These are phyloP conservation scores for Tagetes erecta DNA, from an alignment of 129 eudicot genomes.

Conservation along the genomic window DNA sequence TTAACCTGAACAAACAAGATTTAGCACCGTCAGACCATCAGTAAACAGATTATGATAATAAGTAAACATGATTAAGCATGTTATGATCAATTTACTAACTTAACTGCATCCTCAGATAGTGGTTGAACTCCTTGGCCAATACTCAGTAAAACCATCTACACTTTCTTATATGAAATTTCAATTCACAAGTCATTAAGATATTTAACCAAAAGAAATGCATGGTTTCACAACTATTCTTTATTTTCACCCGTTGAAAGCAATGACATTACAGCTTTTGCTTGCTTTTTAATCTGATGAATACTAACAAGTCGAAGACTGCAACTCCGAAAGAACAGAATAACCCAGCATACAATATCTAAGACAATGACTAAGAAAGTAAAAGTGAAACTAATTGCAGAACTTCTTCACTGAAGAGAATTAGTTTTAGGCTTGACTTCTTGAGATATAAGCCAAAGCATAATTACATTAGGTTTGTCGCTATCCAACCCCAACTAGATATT, in stretches of 20 bases:
- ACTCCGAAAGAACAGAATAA: too few species aligned
- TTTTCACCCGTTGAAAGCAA: conserved; percentile 1
- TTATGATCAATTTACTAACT: not conserved
- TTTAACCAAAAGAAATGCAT: not conserved
- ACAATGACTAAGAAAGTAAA: too few species aligned
- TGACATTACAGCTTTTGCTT: not conserved
- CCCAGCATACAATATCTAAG: too few species aligned
- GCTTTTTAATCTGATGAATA: not conserved
- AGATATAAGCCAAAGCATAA: not conserved
- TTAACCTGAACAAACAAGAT: conserved; percentile 29
- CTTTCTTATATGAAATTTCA: not conserved
- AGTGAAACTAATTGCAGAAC: not conserved
- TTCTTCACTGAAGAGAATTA: not conserved
- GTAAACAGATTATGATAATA: not conserved
- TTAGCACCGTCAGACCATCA: not conserved
- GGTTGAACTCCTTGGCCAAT: not conserved
- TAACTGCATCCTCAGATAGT: not conserved
- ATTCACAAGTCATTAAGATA: not conserved
- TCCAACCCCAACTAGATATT: not conserved
- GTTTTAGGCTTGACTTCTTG: too few species aligned
- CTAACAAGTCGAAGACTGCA: not conserved
- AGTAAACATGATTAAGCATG: not conserved
- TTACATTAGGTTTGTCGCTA: not conserved
- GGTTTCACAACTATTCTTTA: not conserved
- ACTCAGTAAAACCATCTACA: not conserved